Evolutionary conservation across 1,284 basidiomycete genomes (phyloP), one percentile per base, ranked within the genome.

Genomic region (Hortiboletus rubellus): DNA sequence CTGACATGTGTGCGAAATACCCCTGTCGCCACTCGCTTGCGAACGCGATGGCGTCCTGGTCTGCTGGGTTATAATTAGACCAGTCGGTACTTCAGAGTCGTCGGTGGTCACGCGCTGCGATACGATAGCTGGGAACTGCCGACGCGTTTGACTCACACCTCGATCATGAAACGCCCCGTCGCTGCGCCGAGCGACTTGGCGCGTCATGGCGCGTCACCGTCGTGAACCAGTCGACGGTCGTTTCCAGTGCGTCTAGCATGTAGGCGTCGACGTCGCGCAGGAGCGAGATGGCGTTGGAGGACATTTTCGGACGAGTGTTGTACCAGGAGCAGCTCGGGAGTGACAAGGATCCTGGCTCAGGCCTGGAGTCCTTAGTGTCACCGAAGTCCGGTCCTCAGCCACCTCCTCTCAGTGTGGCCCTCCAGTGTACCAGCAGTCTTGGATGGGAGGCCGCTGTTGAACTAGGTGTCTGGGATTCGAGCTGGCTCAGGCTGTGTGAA

Each of bases 221-320:
- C 7, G 73, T 72, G 52, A 77, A 75, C 84, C 84, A 87, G 62
- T 87, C 82, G 14, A 85, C 82, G 5, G 82, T 79, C 1, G 85
- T 88, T 10, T 86, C 85, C 55, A 87, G 83, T 8, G 83, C 80
- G 57, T 89, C 86, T 61, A 88, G 87, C 5, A 86, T 54, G 42
- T 83, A 76, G 0, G 79, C 84, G 51, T 85, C 78, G 14, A 87
- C 73, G 33, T 72, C 73, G 27, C 54, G 52, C 27, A 66, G 31
- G 30, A 52, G 12, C 3, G 46, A 43, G 11, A 18, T 4, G 18
- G 43, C 43, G 14, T 44, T 1, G 30, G 48, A 37, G 10, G 64
- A 44, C 61, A 64, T 58, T 31, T 12, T 22, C 44, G 27, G 27
- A 27, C 27, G 27, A 27, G 27, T 22, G 22, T 22, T 22, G 22